These are phyloP conservation scores for Pseudocercospora vitis DNA, from an alignment of 2,329 filamentous ascomycete species.

Conservation along the genomic window DNA sequence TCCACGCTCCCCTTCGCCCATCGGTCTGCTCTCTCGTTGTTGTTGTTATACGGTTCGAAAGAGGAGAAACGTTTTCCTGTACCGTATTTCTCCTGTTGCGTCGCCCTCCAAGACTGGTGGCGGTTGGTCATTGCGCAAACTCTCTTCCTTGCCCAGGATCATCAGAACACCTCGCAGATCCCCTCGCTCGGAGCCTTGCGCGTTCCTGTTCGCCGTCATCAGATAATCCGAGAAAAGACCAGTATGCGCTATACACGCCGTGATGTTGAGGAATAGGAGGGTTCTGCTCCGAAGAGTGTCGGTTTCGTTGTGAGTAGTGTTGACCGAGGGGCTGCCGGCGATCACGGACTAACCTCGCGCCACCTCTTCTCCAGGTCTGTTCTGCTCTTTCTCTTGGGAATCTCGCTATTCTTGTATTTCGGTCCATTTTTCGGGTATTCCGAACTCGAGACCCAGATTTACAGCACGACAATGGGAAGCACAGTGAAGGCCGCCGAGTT, in stretches of 20 bases:
- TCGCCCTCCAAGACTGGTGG: neutral
- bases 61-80: neutral
- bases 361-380: neutral
- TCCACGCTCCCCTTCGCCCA: too few species aligned
- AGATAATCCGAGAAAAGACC: neutral
- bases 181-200: neutral
- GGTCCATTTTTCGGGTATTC: neutral
- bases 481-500: constrained; percentile 9
- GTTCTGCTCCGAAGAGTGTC: neutral
- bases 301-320: neutral
- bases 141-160: constrained; percentile 1
- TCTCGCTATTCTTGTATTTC: neutral
- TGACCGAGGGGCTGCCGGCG: neutral
- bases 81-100: neutral
- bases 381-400: neutral
- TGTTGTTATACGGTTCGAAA: neutral
- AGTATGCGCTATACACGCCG: neutral
- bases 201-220: neutral
- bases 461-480: constrained; percentile 19
- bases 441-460: neutral
- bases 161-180: constrained; percentile 1
- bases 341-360: neutral
- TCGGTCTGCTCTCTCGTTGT: neutral
- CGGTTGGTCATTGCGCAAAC: neutral
- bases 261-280: constrained; percentile 5